phyloP scores from a whole-genome alignment of 192 early-diverging fungal genomes.

The Mortierella hygrophila region DNA sequence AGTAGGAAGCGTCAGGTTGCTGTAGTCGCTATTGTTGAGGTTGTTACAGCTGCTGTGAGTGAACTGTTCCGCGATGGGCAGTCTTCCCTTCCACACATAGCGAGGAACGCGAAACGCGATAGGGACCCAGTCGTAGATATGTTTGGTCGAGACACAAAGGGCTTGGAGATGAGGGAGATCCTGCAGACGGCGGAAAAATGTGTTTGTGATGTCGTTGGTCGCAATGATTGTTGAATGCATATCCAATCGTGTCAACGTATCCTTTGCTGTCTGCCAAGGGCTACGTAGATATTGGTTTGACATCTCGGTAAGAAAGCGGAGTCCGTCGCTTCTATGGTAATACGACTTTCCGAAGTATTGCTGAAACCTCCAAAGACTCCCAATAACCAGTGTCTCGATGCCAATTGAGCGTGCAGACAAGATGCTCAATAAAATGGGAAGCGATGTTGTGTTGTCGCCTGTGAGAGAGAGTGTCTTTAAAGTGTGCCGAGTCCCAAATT shows the following conservation, averaged over 20 bases:
- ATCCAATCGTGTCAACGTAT: neutral
- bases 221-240: neutral
- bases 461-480: neutral
- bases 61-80: neutral
- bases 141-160: neutral
- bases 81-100: neutral
- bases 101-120: neutral
- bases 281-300: neutral
- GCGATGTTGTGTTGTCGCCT: neutral
- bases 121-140: neutral
- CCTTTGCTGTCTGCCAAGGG: neutral
- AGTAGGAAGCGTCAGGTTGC: neutral
- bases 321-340: neutral
- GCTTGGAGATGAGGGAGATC: neutral
- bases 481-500: neutral
- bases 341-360: neutral
- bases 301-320: neutral
- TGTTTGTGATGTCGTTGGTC: neutral
- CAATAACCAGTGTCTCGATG: neutral
- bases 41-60: neutral
- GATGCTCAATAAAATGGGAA: neutral
- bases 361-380: neutral
- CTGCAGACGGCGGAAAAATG: neutral
- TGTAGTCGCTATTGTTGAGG: neutral
- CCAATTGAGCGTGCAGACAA: neutral